A percentile compares a stretch with the other conserved stretches of the same genome.
Evolutionary conservation across 1,284 basidiomycete species (phyloP).

Genomic region (Austroboletus novae-zelandiae): DNA sequence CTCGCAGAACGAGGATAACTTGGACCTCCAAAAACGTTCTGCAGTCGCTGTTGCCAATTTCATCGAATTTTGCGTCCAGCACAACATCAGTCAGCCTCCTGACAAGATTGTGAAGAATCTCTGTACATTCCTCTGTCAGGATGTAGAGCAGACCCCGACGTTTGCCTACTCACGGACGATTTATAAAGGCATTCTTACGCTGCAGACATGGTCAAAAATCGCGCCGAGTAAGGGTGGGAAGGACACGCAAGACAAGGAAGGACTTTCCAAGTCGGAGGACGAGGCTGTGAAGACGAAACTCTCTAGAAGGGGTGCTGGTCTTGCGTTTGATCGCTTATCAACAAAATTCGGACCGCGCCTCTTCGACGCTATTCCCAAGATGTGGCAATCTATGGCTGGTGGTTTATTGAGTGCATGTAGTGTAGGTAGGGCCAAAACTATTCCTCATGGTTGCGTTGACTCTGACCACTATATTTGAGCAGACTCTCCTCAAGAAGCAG

Average conservation of each 20-base stretch:
- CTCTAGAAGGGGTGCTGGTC: slow-evolving; percentile 80
- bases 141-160: slow-evolving; percentile 85
- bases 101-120: slow-evolving; percentile 98
- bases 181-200: slow-evolving; percentile 77
- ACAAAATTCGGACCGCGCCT: slow-evolving; percentile 73
- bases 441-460: background rate
- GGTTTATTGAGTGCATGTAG: slow-evolving; percentile 72
- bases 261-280: slow-evolving; percentile 44
- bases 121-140: slow-evolving; percentile 95
- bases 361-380: slow-evolving; percentile 79
- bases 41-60: slow-evolving; percentile 87
- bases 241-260: slow-evolving; percentile 45
- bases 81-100: slow-evolving; percentile 61
- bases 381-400: slow-evolving; percentile 92
- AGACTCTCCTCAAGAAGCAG: slow-evolving; percentile 58
- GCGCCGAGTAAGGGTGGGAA: slow-evolving; percentile 40
- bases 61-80: slow-evolving; percentile 78
- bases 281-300: slow-evolving; percentile 55
- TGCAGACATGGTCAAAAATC: slow-evolving; percentile 45
- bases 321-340: slow-evolving; percentile 83
- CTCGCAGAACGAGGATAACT: slow-evolving; percentile 82
- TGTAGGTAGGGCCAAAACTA: slow-evolving; percentile 44
- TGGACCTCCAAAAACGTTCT: slow-evolving; percentile 87
- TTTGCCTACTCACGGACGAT: slow-evolving; percentile 68
- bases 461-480: slow-evolving; percentile 7